A percentile compares a stretch with the other conserved stretches of the same genome.
Evolutionary conservation across 192 early-diverging fungal genomes (phyloP).

Genomic region (Coemansia sp.): DNA sequence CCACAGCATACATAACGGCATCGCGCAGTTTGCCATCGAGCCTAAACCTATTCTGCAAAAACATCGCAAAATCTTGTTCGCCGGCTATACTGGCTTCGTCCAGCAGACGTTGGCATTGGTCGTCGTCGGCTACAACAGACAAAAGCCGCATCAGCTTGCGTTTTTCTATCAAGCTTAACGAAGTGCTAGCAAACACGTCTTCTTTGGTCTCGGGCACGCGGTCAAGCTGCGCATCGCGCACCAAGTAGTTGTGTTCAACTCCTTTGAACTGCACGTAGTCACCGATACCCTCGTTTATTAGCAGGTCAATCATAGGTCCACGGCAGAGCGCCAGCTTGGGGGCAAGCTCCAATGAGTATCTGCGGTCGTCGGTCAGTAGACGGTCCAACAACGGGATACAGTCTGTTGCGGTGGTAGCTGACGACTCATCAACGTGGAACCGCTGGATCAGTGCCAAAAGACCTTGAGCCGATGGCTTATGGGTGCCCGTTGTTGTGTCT

Average conservation of each 20-base stretch:
- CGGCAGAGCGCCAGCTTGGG: constrained; percentile 67
- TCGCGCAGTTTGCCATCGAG: constrained; percentile 63
- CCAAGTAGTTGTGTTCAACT: constrained; percentile 68
- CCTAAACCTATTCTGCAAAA: constrained; percentile 60
- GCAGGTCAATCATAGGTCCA: constrained; percentile 69
- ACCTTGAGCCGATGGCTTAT: not conserved
- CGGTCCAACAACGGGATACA: not conserved
- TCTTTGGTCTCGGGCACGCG: constrained; percentile 87
- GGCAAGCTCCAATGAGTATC: constrained; percentile 36
- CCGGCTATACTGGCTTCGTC: constrained; percentile 30
- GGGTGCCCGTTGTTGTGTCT: not conserved
- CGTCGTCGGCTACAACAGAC: constrained; percentile 60
- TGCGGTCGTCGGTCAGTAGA: constrained; percentile 23
- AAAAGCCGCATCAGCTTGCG: constrained; percentile 89
- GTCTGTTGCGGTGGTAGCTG: not conserved
- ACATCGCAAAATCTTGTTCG: constrained; percentile 14
- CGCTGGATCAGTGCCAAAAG: not conserved
- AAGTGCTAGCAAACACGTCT: constrained; percentile 82
- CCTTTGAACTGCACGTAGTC: constrained; percentile 88
- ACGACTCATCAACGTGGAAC: not conserved
- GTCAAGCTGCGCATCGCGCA: constrained; percentile 44
- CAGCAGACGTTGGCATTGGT: constrained; percentile 3
- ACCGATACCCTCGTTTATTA: constrained; percentile 76
- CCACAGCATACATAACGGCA: constrained; percentile 63
- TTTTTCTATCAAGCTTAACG: constrained; percentile 80